These are phyloP conservation scores for Rhodotorula sp. DNA, from an alignment of 1,284 basidiomycete genomes.

Conservation along the genomic window DNA sequence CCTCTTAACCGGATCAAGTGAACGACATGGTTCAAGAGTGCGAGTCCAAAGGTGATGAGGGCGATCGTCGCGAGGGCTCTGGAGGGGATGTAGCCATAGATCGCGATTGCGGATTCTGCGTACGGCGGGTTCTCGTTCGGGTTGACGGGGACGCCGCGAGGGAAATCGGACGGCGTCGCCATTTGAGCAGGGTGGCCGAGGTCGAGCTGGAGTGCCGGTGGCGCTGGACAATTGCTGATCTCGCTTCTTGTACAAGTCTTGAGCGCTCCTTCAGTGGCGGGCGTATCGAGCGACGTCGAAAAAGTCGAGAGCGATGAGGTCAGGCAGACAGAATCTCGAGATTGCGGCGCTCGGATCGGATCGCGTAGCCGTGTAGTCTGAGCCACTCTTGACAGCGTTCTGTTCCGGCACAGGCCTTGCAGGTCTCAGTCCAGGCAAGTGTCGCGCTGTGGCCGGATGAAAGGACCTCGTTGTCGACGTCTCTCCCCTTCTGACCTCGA, in stretches of 20 bases:
- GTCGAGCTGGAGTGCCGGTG: not conserved
- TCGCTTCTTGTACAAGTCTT: not conserved
- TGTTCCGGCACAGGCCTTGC: too few relatives aligned
- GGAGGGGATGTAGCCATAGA: constrained; percentile 50
- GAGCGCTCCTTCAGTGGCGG: not conserved
- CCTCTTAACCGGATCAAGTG: constrained; percentile 34
- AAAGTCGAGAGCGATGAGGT: not conserved
- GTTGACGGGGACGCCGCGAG: constrained; percentile 46
- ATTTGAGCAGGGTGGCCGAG: not conserved
- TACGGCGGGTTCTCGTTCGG: constrained; percentile 44
- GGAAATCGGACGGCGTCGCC: not conserved
- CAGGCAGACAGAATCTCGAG: not conserved
- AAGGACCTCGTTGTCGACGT: too few relatives aligned
- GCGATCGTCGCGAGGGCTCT: constrained; percentile 38
- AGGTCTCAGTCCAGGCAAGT: too few relatives aligned
- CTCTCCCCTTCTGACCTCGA: too few relatives aligned
- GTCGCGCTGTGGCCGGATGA: too few relatives aligned
- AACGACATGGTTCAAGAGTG: constrained; percentile 44
- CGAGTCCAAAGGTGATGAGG: constrained; percentile 46
- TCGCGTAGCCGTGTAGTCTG: too few relatives aligned
- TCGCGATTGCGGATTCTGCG: constrained; percentile 47
- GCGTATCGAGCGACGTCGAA: not conserved
- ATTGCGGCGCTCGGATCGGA: not conserved
- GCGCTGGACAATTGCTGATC: not conserved
- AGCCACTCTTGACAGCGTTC: too few relatives aligned